A percentile compares a stretch with the other conserved stretches of the same genome.
Evolutionary conservation across 495 filamentous ascomycete genomes (phyloP).

Genomic region (Penicillium samsonianum): DNA sequence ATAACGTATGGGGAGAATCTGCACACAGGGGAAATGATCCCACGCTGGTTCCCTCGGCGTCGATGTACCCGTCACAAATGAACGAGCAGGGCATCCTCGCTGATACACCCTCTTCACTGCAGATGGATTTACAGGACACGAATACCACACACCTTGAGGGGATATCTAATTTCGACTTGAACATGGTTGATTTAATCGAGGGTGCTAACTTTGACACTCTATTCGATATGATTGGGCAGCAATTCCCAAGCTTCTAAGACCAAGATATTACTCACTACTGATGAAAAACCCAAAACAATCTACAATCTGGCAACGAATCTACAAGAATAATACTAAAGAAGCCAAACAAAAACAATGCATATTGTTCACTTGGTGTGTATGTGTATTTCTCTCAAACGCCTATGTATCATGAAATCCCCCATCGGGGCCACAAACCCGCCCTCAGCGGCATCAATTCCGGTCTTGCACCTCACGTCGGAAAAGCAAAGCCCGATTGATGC

Average conservation of each 20-base stretch:
- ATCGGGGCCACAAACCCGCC: not conserved
- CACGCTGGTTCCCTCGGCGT: not conserved
- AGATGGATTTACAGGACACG: slow-evolving; percentile 18
- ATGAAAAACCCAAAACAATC: not conserved
- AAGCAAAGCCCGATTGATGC: slow-evolving; percentile 1
- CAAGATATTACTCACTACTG: not conserved
- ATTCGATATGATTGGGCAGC: slow-evolving; percentile 43
- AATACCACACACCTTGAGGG: slow-evolving; percentile 13
- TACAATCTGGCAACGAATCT: not conserved
- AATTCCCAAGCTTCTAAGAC: slow-evolving; percentile 37
- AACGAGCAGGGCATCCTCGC: not conserved
- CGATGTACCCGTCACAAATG: not conserved
- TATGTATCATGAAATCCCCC: not conserved
- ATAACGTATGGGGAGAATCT: not conserved
- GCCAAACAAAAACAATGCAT: not conserved
- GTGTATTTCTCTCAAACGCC: not conserved
- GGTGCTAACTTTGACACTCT: slow-evolving; percentile 40
- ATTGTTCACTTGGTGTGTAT: not conserved
- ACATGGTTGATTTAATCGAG: slow-evolving; percentile 44
- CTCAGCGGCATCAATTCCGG: not conserved
- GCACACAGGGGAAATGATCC: not conserved
- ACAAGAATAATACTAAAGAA: not conserved
- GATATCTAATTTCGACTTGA: slow-evolving; percentile 37
- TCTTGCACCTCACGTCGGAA: not conserved
- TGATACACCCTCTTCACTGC: slow-evolving; percentile 9